phyloP scores from a whole-genome alignment of 1,284 basidiomycete species.

The Leccinum laetum region DNA sequence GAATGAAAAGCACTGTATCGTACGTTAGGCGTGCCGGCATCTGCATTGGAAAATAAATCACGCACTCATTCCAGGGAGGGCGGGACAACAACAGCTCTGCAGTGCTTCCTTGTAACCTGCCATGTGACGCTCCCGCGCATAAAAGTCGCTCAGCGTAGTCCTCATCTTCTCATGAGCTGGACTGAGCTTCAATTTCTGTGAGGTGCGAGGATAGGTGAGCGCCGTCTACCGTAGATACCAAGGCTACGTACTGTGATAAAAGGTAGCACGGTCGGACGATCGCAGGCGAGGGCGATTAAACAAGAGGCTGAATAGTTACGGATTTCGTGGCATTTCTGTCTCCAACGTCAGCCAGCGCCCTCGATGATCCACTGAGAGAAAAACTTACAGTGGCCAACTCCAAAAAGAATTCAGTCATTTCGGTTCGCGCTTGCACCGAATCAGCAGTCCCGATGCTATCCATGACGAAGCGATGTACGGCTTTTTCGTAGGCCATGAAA shows the following conservation, averaged over 20 bases:
- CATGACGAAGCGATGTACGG: conserved; percentile 40
- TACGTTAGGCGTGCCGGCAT: conserved; percentile 8
- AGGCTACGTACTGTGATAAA: conserved; percentile 25
- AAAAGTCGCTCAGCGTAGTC: conserved; percentile 24
- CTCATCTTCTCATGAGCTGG: conserved; percentile 25
- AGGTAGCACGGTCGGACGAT: conserved; percentile 34
- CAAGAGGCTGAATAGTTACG: conserved; percentile 45
- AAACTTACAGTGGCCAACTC: conserved; percentile 40
- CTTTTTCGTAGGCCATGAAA: conserved; percentile 39
- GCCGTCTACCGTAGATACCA: not conserved
- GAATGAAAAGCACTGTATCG: conserved; percentile 31
- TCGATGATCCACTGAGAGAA: not conserved
- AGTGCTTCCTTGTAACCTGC: conserved; percentile 38
- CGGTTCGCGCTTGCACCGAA: conserved; percentile 20
- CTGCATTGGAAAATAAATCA: not conserved
- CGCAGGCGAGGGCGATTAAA: conserved; percentile 37
- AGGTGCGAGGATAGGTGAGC: not conserved
- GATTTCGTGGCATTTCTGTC: conserved; percentile 42
- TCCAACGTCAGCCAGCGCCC: conserved; percentile 3
- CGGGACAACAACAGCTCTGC: conserved; percentile 33
- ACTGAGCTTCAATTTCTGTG: conserved; percentile 26
- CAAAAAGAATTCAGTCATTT: conserved; percentile 42
- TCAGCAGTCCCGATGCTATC: conserved; percentile 34
- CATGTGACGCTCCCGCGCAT: conserved; percentile 34
- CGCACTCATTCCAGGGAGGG: conserved; percentile 34